Evolutionary conservation across 495 filamentous ascomycete genomes (phyloP), one percentile per base, ranked within the genome.

Genomic region (Daldinia vernicosa): DNA sequence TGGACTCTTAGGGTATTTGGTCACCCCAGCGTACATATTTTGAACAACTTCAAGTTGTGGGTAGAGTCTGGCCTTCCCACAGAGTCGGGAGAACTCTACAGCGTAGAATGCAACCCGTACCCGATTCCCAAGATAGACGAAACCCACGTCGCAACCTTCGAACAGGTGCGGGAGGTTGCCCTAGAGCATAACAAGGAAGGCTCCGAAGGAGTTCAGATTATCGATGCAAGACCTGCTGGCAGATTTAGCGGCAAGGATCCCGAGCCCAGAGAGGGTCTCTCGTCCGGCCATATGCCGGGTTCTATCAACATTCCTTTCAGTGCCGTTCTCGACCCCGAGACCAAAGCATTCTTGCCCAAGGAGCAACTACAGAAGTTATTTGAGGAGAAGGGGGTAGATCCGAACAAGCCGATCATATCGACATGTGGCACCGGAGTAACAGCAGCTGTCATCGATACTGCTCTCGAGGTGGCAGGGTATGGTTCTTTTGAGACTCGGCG

Each of bases 41-140:
- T 99, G 60, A 95, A 99, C 80, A 99, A 98, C 80, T 99, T 97
- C 82, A 89, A 89, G 75, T 76, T 92, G 35, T 99, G 94, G 94
- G 89, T 93, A 2, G 89, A 93, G 26, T 84, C 94, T 76, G 93
- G 91, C 7, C 84, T 87, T 69, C 92, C 94, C 4, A 91, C 88
- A 0, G 94, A 97, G 81, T 89, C 85, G 43, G 95, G 94, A 2
- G 89, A 92, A 67, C 81, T 88, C 39, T 88, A 85, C 70, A 89
- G 83, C 11, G 81, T 89, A 26, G 86, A 87, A 74, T 86, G 84
- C 68, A 84, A 83, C 28, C 80, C 81, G 1, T 88, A 88, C 50
- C 83, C 81, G 12, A 87, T 87, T 55, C 86, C 85, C 9, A 75
- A 85, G 30, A 72, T 82, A 67, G 82, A 88, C 63, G 79, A 81